These are phyloP conservation scores for Chaetoceros muelleri DNA, from an alignment of 108 stramenopile genomes.

Conservation along the genomic window DNA sequence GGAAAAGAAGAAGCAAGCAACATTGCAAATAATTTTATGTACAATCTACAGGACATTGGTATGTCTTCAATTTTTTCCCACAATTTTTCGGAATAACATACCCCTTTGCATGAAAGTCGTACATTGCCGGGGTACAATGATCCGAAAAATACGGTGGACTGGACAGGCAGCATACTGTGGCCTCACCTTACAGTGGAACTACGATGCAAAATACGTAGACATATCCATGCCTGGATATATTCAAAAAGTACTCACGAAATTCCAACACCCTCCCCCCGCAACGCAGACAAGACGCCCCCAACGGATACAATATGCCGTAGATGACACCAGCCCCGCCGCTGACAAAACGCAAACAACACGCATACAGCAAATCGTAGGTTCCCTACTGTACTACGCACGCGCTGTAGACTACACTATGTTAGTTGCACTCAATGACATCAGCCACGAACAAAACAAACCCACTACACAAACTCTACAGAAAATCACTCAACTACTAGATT, in stretches of 20 bases:
- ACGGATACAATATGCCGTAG: slow-evolving; percentile 22
- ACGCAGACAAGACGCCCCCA: slow-evolving; percentile 11
- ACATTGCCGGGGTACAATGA: no score
- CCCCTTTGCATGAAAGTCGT: no score
- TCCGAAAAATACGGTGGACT: no score
- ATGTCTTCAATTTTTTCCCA: no score
- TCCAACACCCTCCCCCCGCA: slow-evolving; percentile 18
- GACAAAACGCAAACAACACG: not conserved
- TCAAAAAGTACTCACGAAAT: slow-evolving; percentile 13
- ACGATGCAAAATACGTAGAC: slow-evolving; percentile 13
- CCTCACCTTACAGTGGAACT: slow-evolving; percentile 31
- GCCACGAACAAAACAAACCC: not conserved
- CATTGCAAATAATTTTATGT: no score
- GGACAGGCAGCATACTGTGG: slow-evolving; percentile 21
- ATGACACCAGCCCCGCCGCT: slow-evolving; percentile 3
- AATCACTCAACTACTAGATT: slow-evolving; percentile 28
- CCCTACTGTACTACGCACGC: slow-evolving; percentile 2
- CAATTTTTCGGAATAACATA: no score
- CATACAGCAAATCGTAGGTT: slow-evolving; percentile 9
- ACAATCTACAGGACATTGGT: no score
- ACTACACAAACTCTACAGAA: not conserved
- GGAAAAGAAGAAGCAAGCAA: no score
- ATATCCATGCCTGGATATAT: slow-evolving; percentile 36
- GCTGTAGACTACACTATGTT: slow-evolving; percentile 8
- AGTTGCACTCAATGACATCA: not conserved